Base-by-base conservation (phyloP, 2,329 filamentous ascomycete genomes). In the Aspergillus ibericus region DNA sequence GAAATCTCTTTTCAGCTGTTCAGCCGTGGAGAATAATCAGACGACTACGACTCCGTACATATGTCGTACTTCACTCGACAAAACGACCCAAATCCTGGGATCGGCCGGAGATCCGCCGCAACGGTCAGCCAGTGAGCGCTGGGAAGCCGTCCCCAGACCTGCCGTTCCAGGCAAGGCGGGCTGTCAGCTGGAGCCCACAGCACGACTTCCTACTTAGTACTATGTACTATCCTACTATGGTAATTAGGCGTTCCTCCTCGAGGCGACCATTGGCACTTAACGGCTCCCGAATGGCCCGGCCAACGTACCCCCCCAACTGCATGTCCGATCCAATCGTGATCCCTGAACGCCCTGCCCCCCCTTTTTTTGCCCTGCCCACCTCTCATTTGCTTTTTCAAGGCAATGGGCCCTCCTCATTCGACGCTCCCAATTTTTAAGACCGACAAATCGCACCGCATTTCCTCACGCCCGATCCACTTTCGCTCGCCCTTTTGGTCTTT, bases 201-300 rank as follows among this genome's bases (percentile, higher is more conserved):
- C 22, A 25, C 22, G n/a, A n/a, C n/a, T n/a, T n/a, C n/a, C n/a
- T n/a, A n/a, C n/a, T n/a, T n/a, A n/a, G n/a, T n/a, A n/a, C n/a
- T n/a, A n/a, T n/a, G n/a, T n/a, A n/a, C n/a, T n/a, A n/a, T n/a
- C n/a, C n/a, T n/a, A n/a, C n/a, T n/a, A n/a, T n/a, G n/a, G n/a
- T n/a, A n/a, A n/a, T n/a, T n/a, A n/a, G 44, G 44, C 44, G 44
- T 48, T 48, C 44, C 44, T 32, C 44, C 44, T 48, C 44, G 44
- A 48, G 29, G 36, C 57, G 52, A 53, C 55, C 46, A 49, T 55
- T 63, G 61, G 59, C 61, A 63, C 54, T 55, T 61, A 63, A 63
- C 61, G 61, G 61, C 49, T 58, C 53, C 56, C 36, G 56, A 54
- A 54, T 55, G 49, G 34, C 53, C 53, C 54, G 54, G 40, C 54